phyloP scores from a whole-genome alignment of 169 alveolate genomes.

The Eimeria brunetti region DNA sequence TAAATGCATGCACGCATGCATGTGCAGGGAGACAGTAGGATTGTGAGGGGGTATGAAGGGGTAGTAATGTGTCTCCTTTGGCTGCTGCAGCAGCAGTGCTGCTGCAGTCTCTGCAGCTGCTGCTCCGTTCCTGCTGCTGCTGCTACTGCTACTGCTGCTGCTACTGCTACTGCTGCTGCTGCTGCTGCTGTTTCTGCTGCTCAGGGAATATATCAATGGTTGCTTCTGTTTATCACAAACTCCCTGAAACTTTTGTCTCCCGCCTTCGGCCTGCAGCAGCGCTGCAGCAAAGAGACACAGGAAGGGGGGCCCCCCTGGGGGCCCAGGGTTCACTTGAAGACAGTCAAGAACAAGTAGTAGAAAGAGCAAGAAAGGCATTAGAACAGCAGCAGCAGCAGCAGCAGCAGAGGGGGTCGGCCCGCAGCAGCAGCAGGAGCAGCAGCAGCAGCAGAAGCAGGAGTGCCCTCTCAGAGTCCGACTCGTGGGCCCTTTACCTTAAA shows the following conservation, averaged over 20 bases:
- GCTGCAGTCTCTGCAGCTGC: too few species aligned
- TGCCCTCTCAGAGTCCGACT: constrained; percentile 21
- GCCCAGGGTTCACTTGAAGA: background rate
- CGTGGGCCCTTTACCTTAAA: background rate
- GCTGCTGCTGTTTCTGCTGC: constrained; percentile 25
- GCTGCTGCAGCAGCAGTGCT: too few species aligned
- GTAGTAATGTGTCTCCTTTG: too few species aligned
- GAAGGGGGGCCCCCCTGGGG: background rate
- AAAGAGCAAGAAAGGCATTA: background rate
- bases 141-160: constrained; percentile 93
- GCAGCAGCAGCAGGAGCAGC: constrained; percentile 51
- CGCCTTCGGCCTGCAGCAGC: background rate
- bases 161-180: constrained; percentile 90
- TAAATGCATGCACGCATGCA: too few species aligned
- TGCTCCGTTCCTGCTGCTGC: background rate
- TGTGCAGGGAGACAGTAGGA: too few species aligned
- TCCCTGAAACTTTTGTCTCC: constrained; percentile 79
- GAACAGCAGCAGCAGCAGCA: constrained; percentile 48
- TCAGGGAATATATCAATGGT: constrained; percentile 79
- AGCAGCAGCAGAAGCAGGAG: constrained; percentile 46
- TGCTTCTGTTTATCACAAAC: constrained; percentile 84
- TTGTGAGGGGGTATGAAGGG: too few species aligned
- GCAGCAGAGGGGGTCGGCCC: background rate
- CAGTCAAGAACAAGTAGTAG: background rate
- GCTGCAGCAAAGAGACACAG: background rate